phyloP scores from a whole-genome alignment of 2,329 filamentous ascomycete species.

The Aspergillus cejpii region DNA sequence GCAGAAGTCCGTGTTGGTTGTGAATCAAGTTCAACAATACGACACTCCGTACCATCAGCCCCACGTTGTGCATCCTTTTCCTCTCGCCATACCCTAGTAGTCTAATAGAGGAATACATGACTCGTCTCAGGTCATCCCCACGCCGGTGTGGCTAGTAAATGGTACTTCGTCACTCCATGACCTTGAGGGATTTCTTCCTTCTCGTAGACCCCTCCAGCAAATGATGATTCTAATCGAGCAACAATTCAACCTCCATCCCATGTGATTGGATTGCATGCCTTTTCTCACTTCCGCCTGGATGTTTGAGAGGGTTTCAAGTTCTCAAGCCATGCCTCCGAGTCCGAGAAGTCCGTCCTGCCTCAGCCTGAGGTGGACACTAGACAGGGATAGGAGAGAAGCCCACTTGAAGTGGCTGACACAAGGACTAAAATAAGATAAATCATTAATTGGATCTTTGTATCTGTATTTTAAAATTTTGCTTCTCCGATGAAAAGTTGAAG shows the following conservation, averaged over 20 bases:
- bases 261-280: no score
- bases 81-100: slow-evolving; percentile 1
- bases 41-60: slow-evolving; percentile 4
- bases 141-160: slow-evolving; percentile 4
- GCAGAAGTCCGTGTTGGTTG: slow-evolving; percentile 18
- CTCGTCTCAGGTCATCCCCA: not conserved
- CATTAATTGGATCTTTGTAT: not conserved
- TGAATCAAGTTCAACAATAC: slow-evolving; percentile 7
- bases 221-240: no score
- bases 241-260: no score
- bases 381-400: not conserved
- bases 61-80: slow-evolving; percentile 9
- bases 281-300: no score
- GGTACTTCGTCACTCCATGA: not conserved
- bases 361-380: not conserved
- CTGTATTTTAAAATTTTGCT: no score
- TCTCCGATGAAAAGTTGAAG: no score
- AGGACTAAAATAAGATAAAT: not conserved
- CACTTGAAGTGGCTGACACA: not conserved
- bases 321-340: not conserved
- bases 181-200: no score
- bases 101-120: not conserved
- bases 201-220: no score
- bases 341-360: not conserved
- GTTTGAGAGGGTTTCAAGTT: not conserved